A percentile compares a stretch with the other conserved stretches of the same genome.
Evolutionary conservation across 257 asterid genomes (phyloP).

Genomic region (Scutellaria barbata): DNA sequence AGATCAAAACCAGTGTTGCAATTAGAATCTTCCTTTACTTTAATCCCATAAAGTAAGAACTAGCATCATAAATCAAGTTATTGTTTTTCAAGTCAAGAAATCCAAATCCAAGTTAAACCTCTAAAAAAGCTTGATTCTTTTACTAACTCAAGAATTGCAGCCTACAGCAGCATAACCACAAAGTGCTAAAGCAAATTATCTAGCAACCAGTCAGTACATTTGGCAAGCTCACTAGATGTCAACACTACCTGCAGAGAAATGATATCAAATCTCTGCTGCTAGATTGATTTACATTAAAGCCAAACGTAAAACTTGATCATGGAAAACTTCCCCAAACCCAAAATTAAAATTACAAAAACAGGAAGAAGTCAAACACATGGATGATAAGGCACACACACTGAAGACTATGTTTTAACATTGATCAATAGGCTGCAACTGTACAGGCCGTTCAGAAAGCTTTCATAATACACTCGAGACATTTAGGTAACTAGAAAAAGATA

Average conservation of each 20-base stretch:
- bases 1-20: neutral
- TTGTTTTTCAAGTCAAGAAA: constrained; percentile 9
- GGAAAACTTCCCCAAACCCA: neutral
- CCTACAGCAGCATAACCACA: constrained; percentile 7
- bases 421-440: neutral
- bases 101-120: constrained; percentile 20
- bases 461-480: constrained; percentile 11
- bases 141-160: neutral
- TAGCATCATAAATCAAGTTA: constrained; percentile 5
- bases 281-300: constrained; percentile 7
- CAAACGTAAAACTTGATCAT: neutral
- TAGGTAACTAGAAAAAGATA: neutral
- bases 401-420: neutral
- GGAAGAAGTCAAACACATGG: neutral
- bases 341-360: neutral
- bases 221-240: neutral
- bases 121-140: constrained; percentile 1
- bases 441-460: neutral
- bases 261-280: constrained; percentile 7
- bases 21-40: neutral
- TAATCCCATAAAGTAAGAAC: constrained; percentile 4
- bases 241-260: neutral
- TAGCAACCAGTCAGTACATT: neutral
- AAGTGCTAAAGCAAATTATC: constrained; percentile 1
- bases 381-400: neutral